Conservation (phyloP, 2,329 filamentous ascomycete species). For the Penicillium sp. region DNA sequence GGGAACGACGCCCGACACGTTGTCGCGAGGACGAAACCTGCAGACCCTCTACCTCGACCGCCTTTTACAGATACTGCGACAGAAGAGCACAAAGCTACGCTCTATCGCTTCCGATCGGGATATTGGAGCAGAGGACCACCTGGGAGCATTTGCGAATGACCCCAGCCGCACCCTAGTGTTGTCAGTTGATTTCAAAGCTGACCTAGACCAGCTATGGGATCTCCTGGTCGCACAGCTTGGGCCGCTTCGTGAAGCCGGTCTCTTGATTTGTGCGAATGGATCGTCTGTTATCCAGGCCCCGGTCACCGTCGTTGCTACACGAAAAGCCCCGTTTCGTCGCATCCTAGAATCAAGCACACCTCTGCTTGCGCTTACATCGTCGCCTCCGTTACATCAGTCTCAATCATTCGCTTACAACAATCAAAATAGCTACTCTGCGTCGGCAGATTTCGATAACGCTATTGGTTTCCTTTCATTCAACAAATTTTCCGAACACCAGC, state of each 20-base stretch:
- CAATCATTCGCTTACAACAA: not conserved
- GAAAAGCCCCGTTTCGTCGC: slow-evolving; percentile 7
- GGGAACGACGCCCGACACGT: not conserved
- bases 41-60: too few species aligned
- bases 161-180: not conserved
- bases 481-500: not conserved
- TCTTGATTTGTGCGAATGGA: slow-evolving; percentile 4
- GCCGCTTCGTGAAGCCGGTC: slow-evolving; percentile 5
- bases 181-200: not conserved
- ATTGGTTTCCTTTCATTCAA: not conserved
- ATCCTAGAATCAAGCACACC: slow-evolving; percentile 1
- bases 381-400: not conserved
- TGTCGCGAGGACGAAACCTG: too few species aligned
- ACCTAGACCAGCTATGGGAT: slow-evolving; percentile 1
- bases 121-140: not conserved
- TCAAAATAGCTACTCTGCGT: slow-evolving; percentile 5
- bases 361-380: not conserved
- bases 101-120: not conserved
- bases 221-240: not conserved
- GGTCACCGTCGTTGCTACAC: slow-evolving; percentile 8
- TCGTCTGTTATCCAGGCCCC: slow-evolving; percentile 4
- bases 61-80: too few species aligned
- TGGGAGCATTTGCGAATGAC: not conserved
- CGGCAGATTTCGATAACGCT: not conserved
- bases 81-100: too few species aligned